phyloP scores from a whole-genome alignment of 305 asterid species.

The Fraxinus floribunda region DNA sequence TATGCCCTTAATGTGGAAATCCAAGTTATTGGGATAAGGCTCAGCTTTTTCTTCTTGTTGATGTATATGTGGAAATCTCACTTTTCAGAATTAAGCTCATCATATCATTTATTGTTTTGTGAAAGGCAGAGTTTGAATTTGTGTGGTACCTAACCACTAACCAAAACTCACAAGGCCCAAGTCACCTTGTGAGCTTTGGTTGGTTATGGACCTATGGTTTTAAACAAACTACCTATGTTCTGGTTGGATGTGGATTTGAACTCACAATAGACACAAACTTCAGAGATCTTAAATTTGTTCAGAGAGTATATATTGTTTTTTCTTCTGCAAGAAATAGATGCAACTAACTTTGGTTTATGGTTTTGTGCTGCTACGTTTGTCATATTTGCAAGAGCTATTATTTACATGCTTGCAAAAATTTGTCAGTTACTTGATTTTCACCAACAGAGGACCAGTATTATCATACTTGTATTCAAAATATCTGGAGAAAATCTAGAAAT shows the following conservation, averaged over 20 bases:
- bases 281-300: background rate
- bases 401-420: background rate
- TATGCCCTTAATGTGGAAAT: background rate
- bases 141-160: background rate
- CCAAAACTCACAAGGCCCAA: background rate
- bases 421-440: background rate
- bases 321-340: background rate
- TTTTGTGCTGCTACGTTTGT: background rate
- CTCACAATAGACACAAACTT: background rate
- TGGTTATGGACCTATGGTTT: background rate
- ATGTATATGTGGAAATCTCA: background rate
- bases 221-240: background rate
- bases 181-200: background rate
- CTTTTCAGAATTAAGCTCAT: slow-evolving; percentile 15
- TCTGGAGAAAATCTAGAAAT: background rate
- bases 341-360: background rate
- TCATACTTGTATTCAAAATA: background rate
- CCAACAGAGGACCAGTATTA: background rate
- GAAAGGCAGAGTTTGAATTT: background rate
- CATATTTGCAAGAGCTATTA: background rate
- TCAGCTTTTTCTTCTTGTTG: background rate
- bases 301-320: background rate
- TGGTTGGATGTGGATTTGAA: background rate
- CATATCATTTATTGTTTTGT: slow-evolving; percentile 20
- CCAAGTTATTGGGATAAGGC: slow-evolving; percentile 1